Conservation (phyloP, 2,329 filamentous ascomycete genomes). For the Macroventuria anomochaeta region DNA sequence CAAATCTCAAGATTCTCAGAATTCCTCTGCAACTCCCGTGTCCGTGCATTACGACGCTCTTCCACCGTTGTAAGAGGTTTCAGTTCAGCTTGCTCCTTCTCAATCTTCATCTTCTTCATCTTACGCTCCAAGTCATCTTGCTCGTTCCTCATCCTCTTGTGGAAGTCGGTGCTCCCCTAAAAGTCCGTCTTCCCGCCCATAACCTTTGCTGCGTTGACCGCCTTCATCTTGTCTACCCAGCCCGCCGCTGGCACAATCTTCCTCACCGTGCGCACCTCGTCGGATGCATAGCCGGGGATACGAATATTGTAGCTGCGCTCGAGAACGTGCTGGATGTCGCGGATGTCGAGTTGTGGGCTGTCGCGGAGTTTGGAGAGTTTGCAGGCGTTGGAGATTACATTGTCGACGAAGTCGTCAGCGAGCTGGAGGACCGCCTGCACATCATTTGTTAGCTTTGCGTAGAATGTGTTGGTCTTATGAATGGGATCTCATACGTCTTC, state of each 20-base stretch:
- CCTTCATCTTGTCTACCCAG: constrained; percentile 97
- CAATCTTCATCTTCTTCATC: background rate
- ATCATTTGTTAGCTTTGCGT: constrained; percentile 23
- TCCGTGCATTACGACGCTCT: background rate
- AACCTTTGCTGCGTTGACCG: constrained; percentile 90
- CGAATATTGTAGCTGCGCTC: constrained; percentile 75
- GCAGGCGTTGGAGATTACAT: constrained; percentile 84
- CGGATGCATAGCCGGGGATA: constrained; percentile 91
- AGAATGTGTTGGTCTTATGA: background rate
- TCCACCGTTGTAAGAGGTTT: background rate
- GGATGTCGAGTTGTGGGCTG: constrained; percentile 84
- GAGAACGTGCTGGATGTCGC: constrained; percentile 63
- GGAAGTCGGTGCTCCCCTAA: constrained; percentile 29
- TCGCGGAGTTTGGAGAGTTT: constrained; percentile 91
- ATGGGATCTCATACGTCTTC: constrained; percentile 77
- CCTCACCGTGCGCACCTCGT: constrained; percentile 91
- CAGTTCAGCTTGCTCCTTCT: background rate
- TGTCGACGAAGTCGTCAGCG: constrained; percentile 94
- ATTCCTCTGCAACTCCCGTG: no score
- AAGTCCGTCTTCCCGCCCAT: constrained; percentile 56
- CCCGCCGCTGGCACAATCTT: constrained; percentile 87
- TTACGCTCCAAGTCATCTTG: no score
- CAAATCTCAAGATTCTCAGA: background rate
- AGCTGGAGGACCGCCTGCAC: constrained; percentile 80
- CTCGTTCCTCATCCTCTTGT: no score